phyloP scores from a whole-genome alignment of 2,329 filamentous ascomycete genomes.

The Dactylellina parvicollis region DNA sequence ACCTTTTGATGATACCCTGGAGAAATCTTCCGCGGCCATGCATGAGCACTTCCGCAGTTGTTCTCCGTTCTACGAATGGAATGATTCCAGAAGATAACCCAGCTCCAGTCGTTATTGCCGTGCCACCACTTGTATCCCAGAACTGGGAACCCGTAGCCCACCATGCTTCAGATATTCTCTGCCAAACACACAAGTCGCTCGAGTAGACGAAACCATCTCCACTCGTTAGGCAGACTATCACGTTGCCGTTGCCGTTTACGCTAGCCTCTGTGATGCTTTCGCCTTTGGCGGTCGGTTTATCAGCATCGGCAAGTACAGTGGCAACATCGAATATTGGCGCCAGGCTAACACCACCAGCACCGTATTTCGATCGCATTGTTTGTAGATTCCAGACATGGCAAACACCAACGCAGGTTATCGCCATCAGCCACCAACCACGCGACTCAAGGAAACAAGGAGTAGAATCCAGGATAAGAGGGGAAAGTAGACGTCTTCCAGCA shows the following conservation, averaged over 20 bases:
- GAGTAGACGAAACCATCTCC: constrained; percentile 95
- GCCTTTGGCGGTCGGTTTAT: constrained; percentile 69
- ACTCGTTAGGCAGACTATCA: constrained; percentile 91
- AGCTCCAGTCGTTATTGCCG: constrained; percentile 64
- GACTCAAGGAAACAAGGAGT: constrained; percentile 95
- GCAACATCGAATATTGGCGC: constrained; percentile 90
- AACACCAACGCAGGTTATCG: constrained; percentile 85
- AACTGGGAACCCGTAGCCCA: constrained; percentile 98
- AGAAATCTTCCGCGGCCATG: constrained; percentile 91
- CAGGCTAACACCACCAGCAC: constrained; percentile 67
- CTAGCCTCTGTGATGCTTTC: constrained; percentile 91
- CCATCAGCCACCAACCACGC: constrained; percentile 86
- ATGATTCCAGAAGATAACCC: constrained; percentile 88
- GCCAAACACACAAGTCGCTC: constrained; percentile 86
- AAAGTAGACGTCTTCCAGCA: constrained; percentile 84
- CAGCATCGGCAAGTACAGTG: constrained; percentile 76
- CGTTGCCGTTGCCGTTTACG: constrained; percentile 84
- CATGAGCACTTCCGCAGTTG: constrained; percentile 88
- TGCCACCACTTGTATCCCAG: constrained; percentile 92
- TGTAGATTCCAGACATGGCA: constrained; percentile 94
- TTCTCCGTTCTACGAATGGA: constrained; percentile 90
- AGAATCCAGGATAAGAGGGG: constrained; percentile 85
- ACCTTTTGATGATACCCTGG: constrained; percentile 86
- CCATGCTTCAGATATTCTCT: constrained; percentile 95
- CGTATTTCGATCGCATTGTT: constrained; percentile 80